These are phyloP conservation scores for Piper longum DNA, from an alignment of 164 flowering plant genomes.

Conservation along the genomic window DNA sequence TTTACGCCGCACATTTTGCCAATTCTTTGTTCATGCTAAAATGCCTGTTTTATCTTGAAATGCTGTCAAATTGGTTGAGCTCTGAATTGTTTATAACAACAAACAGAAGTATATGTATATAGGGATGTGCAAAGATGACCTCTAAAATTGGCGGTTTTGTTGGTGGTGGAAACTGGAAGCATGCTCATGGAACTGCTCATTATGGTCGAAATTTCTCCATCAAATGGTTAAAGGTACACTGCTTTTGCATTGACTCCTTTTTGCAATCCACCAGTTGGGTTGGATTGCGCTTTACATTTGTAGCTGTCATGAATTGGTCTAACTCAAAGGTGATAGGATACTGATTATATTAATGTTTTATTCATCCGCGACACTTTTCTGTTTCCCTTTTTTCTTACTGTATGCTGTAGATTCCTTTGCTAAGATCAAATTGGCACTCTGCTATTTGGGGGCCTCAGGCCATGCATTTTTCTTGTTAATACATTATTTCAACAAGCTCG, in stretches of 20 bases:
- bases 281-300: background rate
- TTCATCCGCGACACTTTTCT: background rate
- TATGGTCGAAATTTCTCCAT: constrained; percentile 93
- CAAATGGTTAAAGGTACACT: constrained; percentile 84
- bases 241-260: background rate
- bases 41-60: no score
- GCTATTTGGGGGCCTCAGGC: no score
- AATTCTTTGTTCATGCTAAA: no score
- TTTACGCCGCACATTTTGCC: no score
- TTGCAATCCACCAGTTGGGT: background rate
- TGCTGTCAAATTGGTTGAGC: no score
- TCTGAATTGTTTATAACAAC: background rate
- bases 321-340: background rate
- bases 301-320: background rate
- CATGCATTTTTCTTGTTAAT: no score
- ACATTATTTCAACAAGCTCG: no score
- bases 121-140: constrained; percentile 99
- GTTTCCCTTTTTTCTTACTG: background rate
- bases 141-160: constrained; percentile 88
- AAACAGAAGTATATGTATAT: background rate
- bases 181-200: constrained; percentile 98
- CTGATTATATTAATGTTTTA: background rate
- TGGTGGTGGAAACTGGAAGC: constrained; percentile 97
- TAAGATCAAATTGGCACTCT: background rate
- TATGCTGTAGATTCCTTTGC: background rate